Conservation (phyloP, 305 asterid species). For the Fraxinus sp. region DNA sequence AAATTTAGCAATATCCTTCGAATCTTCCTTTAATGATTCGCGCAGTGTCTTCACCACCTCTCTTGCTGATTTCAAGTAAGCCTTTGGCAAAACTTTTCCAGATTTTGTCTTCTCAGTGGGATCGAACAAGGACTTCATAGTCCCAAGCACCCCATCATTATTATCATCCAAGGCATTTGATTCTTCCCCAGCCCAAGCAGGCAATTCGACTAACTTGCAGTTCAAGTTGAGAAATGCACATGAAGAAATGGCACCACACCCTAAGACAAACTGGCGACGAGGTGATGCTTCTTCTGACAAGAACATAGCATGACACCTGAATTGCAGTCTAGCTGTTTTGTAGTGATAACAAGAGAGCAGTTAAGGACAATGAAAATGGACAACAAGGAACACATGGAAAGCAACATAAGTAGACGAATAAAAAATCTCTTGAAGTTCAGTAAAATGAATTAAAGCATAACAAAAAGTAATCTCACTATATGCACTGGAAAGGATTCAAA, state of each 20-base stretch:
- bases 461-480: background rate
- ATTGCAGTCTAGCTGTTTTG: constrained; percentile 37
- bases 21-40: constrained; percentile 69
- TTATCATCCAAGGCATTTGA: constrained; percentile 34
- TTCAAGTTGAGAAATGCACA: constrained; percentile 36
- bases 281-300: constrained; percentile 31
- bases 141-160: constrained; percentile 55
- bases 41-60: constrained; percentile 85
- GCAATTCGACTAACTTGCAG: constrained; percentile 28
- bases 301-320: constrained; percentile 29
- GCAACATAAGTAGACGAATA: background rate
- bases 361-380: background rate
- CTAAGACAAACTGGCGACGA: constrained; percentile 49
- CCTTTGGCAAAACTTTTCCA: constrained; percentile 82
- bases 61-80: constrained; percentile 75
- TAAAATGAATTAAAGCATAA: background rate
- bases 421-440: background rate
- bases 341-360: background rate
- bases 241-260: constrained; percentile 38
- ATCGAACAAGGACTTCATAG: constrained; percentile 65
- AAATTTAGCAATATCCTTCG: constrained; percentile 65
- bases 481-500: constrained; percentile 6
- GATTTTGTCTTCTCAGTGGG: constrained; percentile 86
- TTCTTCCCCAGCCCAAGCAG: constrained; percentile 55
- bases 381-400: constrained; percentile 3